phyloP scores from a whole-genome alignment of 2,329 filamentous ascomycete species.

The Hymenoscyphus infarciens region DNA sequence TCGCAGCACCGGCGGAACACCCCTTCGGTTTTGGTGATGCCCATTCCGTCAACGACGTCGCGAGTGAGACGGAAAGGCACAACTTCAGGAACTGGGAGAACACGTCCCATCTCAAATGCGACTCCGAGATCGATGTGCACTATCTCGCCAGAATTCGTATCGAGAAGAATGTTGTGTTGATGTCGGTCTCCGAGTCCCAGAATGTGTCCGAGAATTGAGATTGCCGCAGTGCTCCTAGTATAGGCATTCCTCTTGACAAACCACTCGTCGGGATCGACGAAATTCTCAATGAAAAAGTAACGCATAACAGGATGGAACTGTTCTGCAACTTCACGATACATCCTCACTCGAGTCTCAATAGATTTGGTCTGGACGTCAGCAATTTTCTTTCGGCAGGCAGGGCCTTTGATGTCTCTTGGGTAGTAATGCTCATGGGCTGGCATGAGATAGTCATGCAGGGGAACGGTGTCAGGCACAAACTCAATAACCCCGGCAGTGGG shows the following conservation, averaged over 20 bases:
- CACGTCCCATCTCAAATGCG: constrained; percentile 91
- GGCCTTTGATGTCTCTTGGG: constrained; percentile 76
- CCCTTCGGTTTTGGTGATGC: constrained; percentile 89
- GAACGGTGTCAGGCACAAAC: constrained; percentile 90
- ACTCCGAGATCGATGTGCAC: constrained; percentile 97
- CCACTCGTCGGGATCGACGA: constrained; percentile 93
- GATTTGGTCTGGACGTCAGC: constrained; percentile 66
- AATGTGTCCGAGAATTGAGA: constrained; percentile 91
- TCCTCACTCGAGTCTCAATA: constrained; percentile 66
- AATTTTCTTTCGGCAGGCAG: constrained; percentile 76
- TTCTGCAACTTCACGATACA: constrained; percentile 74
- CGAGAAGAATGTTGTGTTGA: constrained; percentile 93
- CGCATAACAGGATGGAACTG: constrained; percentile 90
- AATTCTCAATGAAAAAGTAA: constrained; percentile 96
- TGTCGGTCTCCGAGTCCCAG: constrained; percentile 92
- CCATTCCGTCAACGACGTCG: constrained; percentile 96
- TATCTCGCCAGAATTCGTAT: constrained; percentile 84
- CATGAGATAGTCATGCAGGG: constrained; percentile 87
- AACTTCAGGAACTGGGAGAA: constrained; percentile 92
- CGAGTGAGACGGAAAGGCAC: constrained; percentile 93
- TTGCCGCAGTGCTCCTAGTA: constrained; percentile 86
- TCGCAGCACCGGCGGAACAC: constrained; percentile 98
- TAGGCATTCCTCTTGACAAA: constrained; percentile 86
- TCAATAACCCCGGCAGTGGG: constrained; percentile 88
- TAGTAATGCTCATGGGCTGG: constrained; percentile 85